Base-by-base conservation (phyloP, 2,329 filamentous ascomycete species). In the Scytalidium lignicola region DNA sequence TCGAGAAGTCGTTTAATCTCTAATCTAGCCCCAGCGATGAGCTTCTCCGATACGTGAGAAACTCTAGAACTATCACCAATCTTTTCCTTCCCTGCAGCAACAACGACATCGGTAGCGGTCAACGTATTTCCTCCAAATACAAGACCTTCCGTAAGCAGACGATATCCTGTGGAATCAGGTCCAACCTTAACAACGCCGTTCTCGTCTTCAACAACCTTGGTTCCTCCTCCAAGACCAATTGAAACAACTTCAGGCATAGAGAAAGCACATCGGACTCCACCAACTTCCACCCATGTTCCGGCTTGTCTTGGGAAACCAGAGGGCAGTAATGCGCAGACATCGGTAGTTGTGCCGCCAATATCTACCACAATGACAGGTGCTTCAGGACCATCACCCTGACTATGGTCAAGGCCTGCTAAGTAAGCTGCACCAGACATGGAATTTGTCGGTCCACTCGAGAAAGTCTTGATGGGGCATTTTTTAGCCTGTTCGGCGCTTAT, bases 351-450 rank as follows among this genome's bases (percentile, higher is more conserved):
- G 15, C 79, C 79, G 3, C 79, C 79, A 23, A 82, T 72, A 54
- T 82, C 78, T 1, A 79, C 70, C 0, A 81, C 77, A 1, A 70
- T 44, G 32, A 12, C 42, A 28, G 43, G 22, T 54, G 12, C 32
- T 17, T 37, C 32, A 15, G 32, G 32, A 5, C 32, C 15, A 37
- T 37, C 32, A 37, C 32, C 32, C 12, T 17, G 10, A 9, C 29
- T 29, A n/a, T 44, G 46, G 9, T 44, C 46, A 2, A 43, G 22
- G n/a, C 43, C 43, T 1, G 22, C 23, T 1, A 86, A 63, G 48
- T 81, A 85, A 0, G 79, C 80, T 2, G 80, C 79, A 1, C 80
- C 79, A 42, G 74, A 72, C 71, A 82, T 79, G 43, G 75, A 79
- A 59, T 84, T 84, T 0, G 80, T 82, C 4, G 80, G 77, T 0